Conservation (phyloP, 208 protist species). For the Acanthamoeba divionensis region DNA sequence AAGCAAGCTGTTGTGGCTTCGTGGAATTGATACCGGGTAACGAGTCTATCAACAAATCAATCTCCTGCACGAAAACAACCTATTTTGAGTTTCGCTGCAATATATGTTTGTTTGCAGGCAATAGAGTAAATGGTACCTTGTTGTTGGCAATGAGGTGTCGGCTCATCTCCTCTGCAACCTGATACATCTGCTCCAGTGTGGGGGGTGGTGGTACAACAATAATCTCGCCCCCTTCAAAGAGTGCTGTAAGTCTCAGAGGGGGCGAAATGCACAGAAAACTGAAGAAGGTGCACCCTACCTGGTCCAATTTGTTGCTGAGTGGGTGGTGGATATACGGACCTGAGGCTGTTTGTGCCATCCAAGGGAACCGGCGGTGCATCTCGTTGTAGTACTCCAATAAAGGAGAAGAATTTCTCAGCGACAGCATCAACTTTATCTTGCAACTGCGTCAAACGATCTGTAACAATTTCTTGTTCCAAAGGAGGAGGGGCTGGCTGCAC, state of each 20-base stretch:
- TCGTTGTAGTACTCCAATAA: conserved; percentile 9
- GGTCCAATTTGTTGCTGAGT: too few species aligned
- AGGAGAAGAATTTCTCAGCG: conserved; percentile 7
- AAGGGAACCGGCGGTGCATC: conserved; percentile 9
- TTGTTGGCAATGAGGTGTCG: background rate
- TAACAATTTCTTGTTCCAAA: background rate
- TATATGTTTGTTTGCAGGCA: background rate
- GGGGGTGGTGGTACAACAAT: background rate
- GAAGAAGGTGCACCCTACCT: too few species aligned
- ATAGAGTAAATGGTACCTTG: background rate
- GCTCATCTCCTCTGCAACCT: background rate
- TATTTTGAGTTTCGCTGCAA: too few species aligned
- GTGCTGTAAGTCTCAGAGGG: too few species aligned
- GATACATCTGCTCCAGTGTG: background rate
- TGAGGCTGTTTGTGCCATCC: background rate
- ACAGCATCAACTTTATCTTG: conserved; percentile 26
- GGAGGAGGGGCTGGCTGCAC: background rate
- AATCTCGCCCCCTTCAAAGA: too few species aligned
- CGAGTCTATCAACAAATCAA: conserved; percentile 33
- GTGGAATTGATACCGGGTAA: conserved; percentile 28
- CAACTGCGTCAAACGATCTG: conserved; percentile 5
- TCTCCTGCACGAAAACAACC: background rate
- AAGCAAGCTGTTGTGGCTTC: conserved; percentile 13
- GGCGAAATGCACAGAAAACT: too few species aligned
- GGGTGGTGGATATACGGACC: too few species aligned